Conservation (phyloP, 352 stramenopile species). For the Thalassiosira delicatula region DNA sequence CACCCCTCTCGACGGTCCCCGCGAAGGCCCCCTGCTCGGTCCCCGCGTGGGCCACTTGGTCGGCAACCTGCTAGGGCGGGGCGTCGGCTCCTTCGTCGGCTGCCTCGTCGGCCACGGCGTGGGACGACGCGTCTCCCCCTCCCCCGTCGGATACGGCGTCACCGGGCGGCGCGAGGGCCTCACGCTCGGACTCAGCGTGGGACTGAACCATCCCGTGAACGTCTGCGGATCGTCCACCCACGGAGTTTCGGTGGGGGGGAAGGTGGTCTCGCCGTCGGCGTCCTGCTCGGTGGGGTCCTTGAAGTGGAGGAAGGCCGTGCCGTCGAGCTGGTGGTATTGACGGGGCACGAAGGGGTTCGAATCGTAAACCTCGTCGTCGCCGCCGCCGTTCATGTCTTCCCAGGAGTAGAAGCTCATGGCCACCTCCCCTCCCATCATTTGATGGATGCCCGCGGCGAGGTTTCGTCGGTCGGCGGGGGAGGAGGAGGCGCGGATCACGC, state of each 20-base stretch:
- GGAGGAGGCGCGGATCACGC: background rate
- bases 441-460: conserved; percentile 32
- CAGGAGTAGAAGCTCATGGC: conserved; percentile 4
- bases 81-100: background rate
- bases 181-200: conserved; percentile 3
- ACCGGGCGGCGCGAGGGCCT: conserved; percentile 15
- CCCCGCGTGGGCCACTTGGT: background rate
- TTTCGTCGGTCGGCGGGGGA: conserved; percentile 16
- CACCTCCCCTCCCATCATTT: conserved; percentile 35
- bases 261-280: conserved; percentile 34
- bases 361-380: background rate
- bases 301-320: conserved; percentile 55
- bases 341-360: conserved; percentile 49
- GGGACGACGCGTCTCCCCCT: background rate
- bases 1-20: too few species aligned
- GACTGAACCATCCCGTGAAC: conserved; percentile 30
- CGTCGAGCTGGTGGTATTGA: conserved; percentile 23
- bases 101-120: background rate
- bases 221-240: too few species aligned
- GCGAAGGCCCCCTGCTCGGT: background rate
- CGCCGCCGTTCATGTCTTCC: background rate
- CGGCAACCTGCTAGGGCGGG: background rate
- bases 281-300: conserved; percentile 57
- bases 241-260: conserved; percentile 32
- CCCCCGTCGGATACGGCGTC: background rate